Percentiles rank a stretch among this genome's conserved stretches.
Conservation (phyloP, 129 eudicot species). For the Gnaphalium uliginosum region DNA sequence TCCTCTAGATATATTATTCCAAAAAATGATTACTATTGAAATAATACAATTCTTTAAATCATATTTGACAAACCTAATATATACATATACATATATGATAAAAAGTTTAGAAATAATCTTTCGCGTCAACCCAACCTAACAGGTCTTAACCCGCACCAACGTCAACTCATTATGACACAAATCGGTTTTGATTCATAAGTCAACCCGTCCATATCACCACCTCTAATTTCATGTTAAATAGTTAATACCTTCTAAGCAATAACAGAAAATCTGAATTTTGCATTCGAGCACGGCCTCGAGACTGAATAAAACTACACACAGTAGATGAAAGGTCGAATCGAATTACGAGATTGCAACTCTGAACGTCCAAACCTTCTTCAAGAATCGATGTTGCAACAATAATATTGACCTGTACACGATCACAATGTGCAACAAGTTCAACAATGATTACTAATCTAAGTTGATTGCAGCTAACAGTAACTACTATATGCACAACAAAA, state of each 20-base stretch:
- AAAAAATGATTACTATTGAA: background rate
- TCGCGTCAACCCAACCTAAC: background rate
- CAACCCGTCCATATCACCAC: background rate
- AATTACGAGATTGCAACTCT: slow-evolving; percentile 87
- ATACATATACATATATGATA: background rate
- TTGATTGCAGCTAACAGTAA: slow-evolving; percentile 4
- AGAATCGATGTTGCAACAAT: slow-evolving; percentile 93
- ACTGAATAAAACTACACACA: slow-evolving; percentile 92
- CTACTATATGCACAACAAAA: slow-evolving; percentile 1
- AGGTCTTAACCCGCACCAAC: background rate
- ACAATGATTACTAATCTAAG: background rate
- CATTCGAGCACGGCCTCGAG: slow-evolving; percentile 99
- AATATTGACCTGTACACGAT: slow-evolving; percentile 63
- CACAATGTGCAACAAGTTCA: slow-evolving; percentile 1
- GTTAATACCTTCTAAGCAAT: slow-evolving; percentile 60
- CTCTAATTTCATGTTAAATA: background rate
- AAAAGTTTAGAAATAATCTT: no score
- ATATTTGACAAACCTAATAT: background rate
- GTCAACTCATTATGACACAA: background rate
- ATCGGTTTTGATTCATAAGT: background rate
- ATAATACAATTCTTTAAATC: background rate
- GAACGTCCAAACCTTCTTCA: slow-evolving; percentile 98
- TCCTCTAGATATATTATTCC: background rate
- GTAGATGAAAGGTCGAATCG: slow-evolving; percentile 82
- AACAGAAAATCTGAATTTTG: slow-evolving; percentile 72